phyloP scores from a whole-genome alignment of 2,329 filamentous ascomycete species.

The Colletotrichum sp. region DNA sequence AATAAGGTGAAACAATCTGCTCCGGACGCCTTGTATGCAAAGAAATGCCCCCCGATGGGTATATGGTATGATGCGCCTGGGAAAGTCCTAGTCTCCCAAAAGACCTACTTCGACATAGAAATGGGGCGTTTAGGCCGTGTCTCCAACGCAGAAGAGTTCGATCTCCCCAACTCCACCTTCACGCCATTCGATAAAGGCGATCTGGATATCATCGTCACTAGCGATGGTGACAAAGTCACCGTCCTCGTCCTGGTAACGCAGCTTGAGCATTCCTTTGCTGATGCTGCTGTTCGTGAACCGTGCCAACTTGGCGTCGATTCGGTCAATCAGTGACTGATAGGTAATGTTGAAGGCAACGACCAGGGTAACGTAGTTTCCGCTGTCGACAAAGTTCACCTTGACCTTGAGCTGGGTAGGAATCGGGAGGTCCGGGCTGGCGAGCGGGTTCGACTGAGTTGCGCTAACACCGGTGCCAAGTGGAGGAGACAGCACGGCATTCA shows the following conservation, averaged over 20 bases:
- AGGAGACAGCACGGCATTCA: slow-evolving; percentile 47
- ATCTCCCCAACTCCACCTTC: slow-evolving; percentile 89
- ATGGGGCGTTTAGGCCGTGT: slow-evolving; percentile 32
- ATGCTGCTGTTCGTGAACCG: slow-evolving; percentile 87
- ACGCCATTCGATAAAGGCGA: slow-evolving; percentile 93
- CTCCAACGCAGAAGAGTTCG: slow-evolving; percentile 79
- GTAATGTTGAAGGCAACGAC: slow-evolving; percentile 95
- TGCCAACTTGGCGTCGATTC: slow-evolving; percentile 93
- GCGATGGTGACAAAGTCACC: slow-evolving; percentile 93
- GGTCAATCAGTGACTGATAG: slow-evolving; percentile 90
- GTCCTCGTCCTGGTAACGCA: slow-evolving; percentile 92
- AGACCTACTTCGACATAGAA: slow-evolving; percentile 13
- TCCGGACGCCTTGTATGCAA: slow-evolving; percentile 25
- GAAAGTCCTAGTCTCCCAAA: slow-evolving; percentile 11
- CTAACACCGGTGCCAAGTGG: slow-evolving; percentile 40
- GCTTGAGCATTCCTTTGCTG: slow-evolving; percentile 78
- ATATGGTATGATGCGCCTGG: slow-evolving; percentile 24
- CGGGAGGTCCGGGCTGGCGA: slow-evolving; percentile 54
- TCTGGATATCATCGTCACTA: slow-evolving; percentile 94
- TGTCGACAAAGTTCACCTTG: slow-evolving; percentile 83
- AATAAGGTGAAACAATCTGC: slow-evolving; percentile 17
- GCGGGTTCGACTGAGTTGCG: slow-evolving; percentile 30
- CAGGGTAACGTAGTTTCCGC: slow-evolving; percentile 88
- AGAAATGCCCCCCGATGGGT: slow-evolving; percentile 22
- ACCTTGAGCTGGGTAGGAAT: slow-evolving; percentile 85